Conservation (phyloP, 805 yeast species). For the Jamesozyma piceae region DNA sequence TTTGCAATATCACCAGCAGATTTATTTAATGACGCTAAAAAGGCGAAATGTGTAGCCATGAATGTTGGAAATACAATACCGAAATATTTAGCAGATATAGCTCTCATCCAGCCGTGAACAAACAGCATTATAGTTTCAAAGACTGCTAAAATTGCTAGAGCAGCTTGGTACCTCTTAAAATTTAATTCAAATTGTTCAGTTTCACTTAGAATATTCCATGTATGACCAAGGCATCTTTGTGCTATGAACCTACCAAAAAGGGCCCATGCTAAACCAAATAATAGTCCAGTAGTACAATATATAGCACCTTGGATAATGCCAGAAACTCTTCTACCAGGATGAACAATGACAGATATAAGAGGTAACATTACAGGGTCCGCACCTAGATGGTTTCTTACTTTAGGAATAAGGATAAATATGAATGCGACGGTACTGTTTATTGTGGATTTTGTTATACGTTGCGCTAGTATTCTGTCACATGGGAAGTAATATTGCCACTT, state of each 20-base stretch:
- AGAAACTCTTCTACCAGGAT: slow-evolving; percentile 43
- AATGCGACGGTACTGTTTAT: slow-evolving; percentile 35
- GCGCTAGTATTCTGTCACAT: slow-evolving; percentile 28
- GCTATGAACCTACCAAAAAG: slow-evolving; percentile 36
- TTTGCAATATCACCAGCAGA: slow-evolving; percentile 29
- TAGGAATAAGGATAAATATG: slow-evolving; percentile 34
- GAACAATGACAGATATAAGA: slow-evolving; percentile 38
- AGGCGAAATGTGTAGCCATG: slow-evolving; percentile 42
- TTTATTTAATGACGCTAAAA: slow-evolving; percentile 30
- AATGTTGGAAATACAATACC: slow-evolving; percentile 41
- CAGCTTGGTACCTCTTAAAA: slow-evolving; percentile 31
- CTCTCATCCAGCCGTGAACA: slow-evolving; percentile 42
- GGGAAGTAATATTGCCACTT: slow-evolving; percentile 21
- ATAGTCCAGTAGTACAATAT: slow-evolving; percentile 34
- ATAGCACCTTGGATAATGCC: slow-evolving; percentile 37
- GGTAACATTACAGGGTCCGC: slow-evolving; percentile 38
- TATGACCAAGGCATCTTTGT: slow-evolving; percentile 29
- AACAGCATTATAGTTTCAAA: slow-evolving; percentile 40
- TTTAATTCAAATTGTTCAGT: slow-evolving; percentile 22
- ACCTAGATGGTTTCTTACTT: slow-evolving; percentile 31
- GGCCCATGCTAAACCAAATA: slow-evolving; percentile 36
- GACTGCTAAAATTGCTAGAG: slow-evolving; percentile 36
- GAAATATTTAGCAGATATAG: slow-evolving; percentile 38
- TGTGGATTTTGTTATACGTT: slow-evolving; percentile 33
- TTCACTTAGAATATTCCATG: slow-evolving; percentile 26